Conservation (phyloP, 2,329 filamentous ascomycete genomes). For the Xylariaceae sp. region DNA sequence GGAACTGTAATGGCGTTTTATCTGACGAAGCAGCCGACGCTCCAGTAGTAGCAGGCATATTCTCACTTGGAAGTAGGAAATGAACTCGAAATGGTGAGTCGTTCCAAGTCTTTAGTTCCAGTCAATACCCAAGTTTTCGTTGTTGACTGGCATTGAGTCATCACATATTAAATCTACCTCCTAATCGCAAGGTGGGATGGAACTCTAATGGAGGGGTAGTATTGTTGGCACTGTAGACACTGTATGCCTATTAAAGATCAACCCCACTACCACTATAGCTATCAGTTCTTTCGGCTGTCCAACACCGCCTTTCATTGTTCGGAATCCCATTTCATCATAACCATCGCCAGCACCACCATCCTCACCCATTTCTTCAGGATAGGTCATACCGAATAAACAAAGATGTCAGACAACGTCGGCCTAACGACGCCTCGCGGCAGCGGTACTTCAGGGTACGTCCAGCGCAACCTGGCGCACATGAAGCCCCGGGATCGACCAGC, state of each 20-base stretch:
- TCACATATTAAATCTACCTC: no score
- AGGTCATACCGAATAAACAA: slow-evolving; percentile 3
- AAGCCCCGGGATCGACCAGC: slow-evolving; percentile 74
- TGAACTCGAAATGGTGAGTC: no score
- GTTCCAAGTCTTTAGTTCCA: slow-evolving; percentile 26
- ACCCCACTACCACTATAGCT: slow-evolving; percentile 5
- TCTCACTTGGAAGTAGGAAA: no score
- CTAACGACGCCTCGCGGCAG: slow-evolving; percentile 91
- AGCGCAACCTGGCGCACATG: slow-evolving; percentile 88
- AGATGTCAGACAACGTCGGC: slow-evolving; percentile 95
- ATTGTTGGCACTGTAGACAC: no score
- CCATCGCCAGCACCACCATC: not conserved
- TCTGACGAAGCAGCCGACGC: slow-evolving; percentile 18
- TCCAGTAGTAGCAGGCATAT: slow-evolving; percentile 21
- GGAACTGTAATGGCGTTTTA: slow-evolving; percentile 50
- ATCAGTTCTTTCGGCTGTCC: slow-evolving; percentile 11
- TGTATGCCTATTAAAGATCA: no score
- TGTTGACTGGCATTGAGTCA: no score
- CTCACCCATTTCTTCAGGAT: not conserved
- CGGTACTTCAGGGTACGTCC: slow-evolving; percentile 95
- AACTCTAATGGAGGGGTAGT: not conserved
- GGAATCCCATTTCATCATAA: not conserved
- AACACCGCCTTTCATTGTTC: slow-evolving; percentile 19
- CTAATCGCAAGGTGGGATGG: not conserved
- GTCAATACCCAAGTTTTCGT: not conserved